These are phyloP conservation scores for Geotrichum aggregatum DNA, from an alignment of 1,139 yeast genomes.

Conservation along the genomic window DNA sequence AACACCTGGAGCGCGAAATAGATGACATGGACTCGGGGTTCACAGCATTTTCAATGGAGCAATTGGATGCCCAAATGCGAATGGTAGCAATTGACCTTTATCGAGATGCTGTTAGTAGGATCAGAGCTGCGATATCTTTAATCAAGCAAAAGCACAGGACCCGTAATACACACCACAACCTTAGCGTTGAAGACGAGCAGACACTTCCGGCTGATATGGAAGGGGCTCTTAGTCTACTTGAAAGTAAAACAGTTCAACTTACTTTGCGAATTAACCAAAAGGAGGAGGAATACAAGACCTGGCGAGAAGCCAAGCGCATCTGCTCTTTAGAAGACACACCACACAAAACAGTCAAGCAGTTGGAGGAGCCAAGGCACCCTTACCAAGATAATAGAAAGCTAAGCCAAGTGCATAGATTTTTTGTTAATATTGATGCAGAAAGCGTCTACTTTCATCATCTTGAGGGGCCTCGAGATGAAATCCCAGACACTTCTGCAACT, in stretches of 20 bases:
- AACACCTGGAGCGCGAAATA: neutral
- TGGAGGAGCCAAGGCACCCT: neutral
- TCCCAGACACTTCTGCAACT: neutral
- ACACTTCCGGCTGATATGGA: too few species aligned
- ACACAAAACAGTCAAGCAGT: neutral
- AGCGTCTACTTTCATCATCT: constrained; percentile 4
- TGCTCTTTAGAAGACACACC: too few species aligned
- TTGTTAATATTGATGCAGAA: constrained; percentile 7
- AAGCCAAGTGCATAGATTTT: constrained; percentile 2
- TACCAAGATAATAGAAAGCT: neutral
- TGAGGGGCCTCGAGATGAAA: neutral
- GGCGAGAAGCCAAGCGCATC: too few species aligned
- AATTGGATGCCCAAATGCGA: constrained; percentile 1
- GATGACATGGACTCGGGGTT: constrained; percentile 1
- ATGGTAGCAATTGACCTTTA: neutral
- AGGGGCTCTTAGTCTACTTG: neutral
- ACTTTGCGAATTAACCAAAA: neutral
- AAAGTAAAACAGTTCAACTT: neutral
- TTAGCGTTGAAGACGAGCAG: neutral
- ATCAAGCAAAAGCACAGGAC: neutral
- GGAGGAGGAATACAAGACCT: neutral
- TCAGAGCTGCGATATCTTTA: neutral
- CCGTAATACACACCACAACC: neutral
- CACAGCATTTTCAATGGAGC: neutral
- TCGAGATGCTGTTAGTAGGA: neutral